Evolutionary conservation across 2,329 filamentous ascomycete species (phyloP).

Genomic region (Colletotrichum lindemuthianum): DNA sequence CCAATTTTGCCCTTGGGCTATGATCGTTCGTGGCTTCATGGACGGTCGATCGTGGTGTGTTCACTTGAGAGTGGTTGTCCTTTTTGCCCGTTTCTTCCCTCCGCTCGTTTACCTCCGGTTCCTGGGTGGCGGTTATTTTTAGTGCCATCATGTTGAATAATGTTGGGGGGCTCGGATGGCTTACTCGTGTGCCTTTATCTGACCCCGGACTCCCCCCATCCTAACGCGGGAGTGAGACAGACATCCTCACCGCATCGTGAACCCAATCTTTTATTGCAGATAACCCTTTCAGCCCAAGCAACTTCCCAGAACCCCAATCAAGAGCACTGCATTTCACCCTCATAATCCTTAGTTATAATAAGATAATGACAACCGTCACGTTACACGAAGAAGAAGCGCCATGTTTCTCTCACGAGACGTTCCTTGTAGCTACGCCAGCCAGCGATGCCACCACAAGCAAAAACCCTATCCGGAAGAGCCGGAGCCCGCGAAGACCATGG

Average conservation of each 20-base stretch:
- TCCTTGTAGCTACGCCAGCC: slow-evolving; percentile 10
- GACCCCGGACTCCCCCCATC: background rate
- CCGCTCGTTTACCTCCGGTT: background rate
- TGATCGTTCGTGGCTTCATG: slow-evolving; percentile 1
- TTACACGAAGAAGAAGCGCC: slow-evolving; percentile 28
- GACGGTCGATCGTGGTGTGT: slow-evolving; percentile 10
- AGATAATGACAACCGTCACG: slow-evolving; percentile 22
- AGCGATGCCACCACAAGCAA: background rate
- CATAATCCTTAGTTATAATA: background rate
- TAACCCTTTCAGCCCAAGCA: background rate
- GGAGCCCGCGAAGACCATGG: slow-evolving; percentile 10
- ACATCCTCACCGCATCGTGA: background rate
- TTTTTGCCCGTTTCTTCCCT: background rate
- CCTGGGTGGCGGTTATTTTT: background rate
- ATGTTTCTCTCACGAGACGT: slow-evolving; percentile 30
- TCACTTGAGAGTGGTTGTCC: background rate
- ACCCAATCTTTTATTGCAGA: background rate
- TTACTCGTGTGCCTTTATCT: background rate
- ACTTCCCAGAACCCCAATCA: background rate
- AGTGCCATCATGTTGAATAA: slow-evolving; percentile 17
- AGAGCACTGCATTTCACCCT: background rate
- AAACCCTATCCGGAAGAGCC: slow-evolving; percentile 11
- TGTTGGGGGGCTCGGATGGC: background rate
- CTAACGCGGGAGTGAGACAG: background rate
- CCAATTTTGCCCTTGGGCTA: slow-evolving; percentile 1